Base-by-base conservation (phyloP, 164 flowering plant species). In the Santalum album region DNA sequence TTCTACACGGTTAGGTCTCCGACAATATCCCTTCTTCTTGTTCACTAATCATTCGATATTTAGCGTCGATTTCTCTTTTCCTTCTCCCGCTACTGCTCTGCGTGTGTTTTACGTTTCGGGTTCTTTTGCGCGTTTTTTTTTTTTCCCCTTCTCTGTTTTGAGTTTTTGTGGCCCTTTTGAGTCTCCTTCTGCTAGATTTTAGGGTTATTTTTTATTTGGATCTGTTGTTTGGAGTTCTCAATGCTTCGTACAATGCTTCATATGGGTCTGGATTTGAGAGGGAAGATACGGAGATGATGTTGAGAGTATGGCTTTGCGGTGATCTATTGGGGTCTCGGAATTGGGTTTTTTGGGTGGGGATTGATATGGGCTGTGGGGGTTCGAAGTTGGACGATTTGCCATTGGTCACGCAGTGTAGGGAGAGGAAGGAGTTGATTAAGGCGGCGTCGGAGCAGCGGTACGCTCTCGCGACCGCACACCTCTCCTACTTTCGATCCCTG, bases 311-410 rank as follows among this genome's bases (percentile, higher is more conserved):
- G 9, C 25, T 15, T 15, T 12, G 49, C 5, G 23, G 46, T 27
- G 43, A 25, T 35, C 10, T 12, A 49, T 9, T 29, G 9, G 34
- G 51, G n/a, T 32, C 26, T 36, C 16, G 49, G 54, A 25, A 18
- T 61, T 24, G 59, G 73, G 65, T 50, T 65, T 60, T 23, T 32
- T 18, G 25, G 53, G 16, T 54, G 50, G 49, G 38, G 25, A 19
- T 12, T 45, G 57, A 18, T 40, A 89, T 92, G 97, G 99, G 99
- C 52, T 92, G 97, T 63, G 77, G 87, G 25, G 81, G 71, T 40
- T 92, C 96, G 18, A 92, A 89, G 56, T 75, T 69, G 2, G 95
- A 85, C 25, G 85, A 85, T 56, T 62, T 69, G 32, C 78, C 79
- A 11, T 52, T 90, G 50, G 96, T 94, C 61, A 74, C 53, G n/a